Evolutionary conservation across 805 yeast genomes (phyloP), one percentile per base, ranked within the genome.

Genomic region (Peterozyma xylosa): DNA sequence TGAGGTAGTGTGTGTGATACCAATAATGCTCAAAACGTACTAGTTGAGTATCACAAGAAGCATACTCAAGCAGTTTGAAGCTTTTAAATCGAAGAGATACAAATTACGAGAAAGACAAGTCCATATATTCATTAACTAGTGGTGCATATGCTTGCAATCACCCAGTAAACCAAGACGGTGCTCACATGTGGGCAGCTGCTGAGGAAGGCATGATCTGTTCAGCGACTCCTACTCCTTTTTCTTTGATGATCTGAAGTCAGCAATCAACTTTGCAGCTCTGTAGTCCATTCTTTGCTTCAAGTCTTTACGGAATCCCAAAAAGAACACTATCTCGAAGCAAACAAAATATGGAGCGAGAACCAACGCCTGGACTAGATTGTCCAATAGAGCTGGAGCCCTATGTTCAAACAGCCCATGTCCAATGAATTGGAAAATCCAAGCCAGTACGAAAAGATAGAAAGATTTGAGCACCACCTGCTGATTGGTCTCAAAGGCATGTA

Each of bases 331-430:
- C 59, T 93, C 98, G 59, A 81, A 86, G 11, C 81, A 66, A 3
- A 89, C 95, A 58, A 91, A 90, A 56, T 77, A 88, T 1, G 98
- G 98, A 1, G 98, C 98, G 49, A 90, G 67, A 0, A 91, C 88
- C 15, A 91, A 59, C 4, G 97, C 93, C 57, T 89, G 97, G 5
- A 82, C 64, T 38, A 88, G 66, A 56, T 82, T 90, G 54, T 90
- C 96, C 35, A 87, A 59, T 42, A 91, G 62, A 0, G 98, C 96
- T 0, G 99, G 99, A 0, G 89, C 85, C 36, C 87, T 70, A 47
- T 71, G 72, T 57, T 91, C 99, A 56, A 79, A 86, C 10, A 74
- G 69, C 1, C 85, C 91, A 58, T 93, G 98, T 3, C 97, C 96
- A 41, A 82, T 69, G 60, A 91, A 89, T 55, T 93, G 98, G 6